Percentiles rank a stretch among this genome's conserved stretches.
phyloP scores from a whole-genome alignment of 2,329 filamentous ascomycete genomes.

The Ramularia endophylla region DNA sequence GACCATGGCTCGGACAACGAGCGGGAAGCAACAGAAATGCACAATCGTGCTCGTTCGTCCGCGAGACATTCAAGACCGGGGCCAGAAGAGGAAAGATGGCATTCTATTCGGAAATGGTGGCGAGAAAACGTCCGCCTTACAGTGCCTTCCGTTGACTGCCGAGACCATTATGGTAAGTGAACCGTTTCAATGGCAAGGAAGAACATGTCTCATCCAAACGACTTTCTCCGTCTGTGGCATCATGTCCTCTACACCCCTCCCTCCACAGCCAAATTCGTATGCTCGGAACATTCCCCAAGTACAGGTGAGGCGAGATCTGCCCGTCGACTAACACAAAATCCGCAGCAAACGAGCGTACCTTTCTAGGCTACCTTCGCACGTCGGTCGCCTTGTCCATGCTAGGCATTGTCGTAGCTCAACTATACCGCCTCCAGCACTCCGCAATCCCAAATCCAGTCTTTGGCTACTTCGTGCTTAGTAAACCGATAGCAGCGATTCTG shows the following conservation, averaged over 20 bases:
- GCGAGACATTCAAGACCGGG: conserved; percentile 2
- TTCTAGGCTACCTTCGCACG: conserved; percentile 66
- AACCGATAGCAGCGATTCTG: conserved; percentile 50
- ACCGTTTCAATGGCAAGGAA: no score
- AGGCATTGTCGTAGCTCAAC: conserved; percentile 60
- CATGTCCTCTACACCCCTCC: no score
- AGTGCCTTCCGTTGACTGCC: conserved; percentile 45
- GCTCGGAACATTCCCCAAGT: background rate
- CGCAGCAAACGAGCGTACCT: conserved; percentile 67
- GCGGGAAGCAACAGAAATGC: conserved; percentile 31
- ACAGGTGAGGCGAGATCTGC: background rate
- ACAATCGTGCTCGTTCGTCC: conserved; percentile 6
- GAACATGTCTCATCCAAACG: no score
- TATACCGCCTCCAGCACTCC: conserved; percentile 56
- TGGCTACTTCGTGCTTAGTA: conserved; percentile 56
- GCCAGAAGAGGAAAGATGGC: conserved; percentile 9
- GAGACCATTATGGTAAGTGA: conserved; percentile 53
- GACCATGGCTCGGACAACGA: conserved; percentile 21
- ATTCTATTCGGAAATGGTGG: conserved; percentile 40
- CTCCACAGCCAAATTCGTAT: background rate
- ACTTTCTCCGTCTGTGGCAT: no score
- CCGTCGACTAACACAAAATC: conserved; percentile 1
- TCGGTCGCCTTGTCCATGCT: conserved; percentile 63
- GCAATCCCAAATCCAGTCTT: conserved; percentile 41
- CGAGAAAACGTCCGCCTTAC: conserved; percentile 44